These are phyloP conservation scores for Globisporangium okanoganense DNA, from an alignment of 352 stramenopile genomes.

Conservation along the genomic window DNA sequence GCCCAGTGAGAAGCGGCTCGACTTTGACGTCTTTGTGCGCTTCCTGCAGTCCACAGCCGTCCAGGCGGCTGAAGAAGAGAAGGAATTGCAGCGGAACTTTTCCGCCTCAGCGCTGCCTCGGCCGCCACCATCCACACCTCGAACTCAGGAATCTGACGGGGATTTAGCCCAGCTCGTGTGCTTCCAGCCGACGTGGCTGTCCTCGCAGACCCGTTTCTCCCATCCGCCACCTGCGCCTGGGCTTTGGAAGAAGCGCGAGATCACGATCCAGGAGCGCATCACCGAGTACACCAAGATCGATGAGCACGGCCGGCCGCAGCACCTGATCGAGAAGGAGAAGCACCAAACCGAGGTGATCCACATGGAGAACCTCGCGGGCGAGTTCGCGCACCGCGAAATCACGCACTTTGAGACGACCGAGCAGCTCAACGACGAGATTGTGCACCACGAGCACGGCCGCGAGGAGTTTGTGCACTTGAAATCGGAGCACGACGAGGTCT, in stretches of 20 bases:
- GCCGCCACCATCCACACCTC: slow-evolving; percentile 17
- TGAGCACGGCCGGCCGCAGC: slow-evolving; percentile 63
- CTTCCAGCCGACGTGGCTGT: slow-evolving; percentile 43
- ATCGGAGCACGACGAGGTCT: slow-evolving; percentile 79
- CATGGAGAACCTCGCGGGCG: slow-evolving; percentile 74
- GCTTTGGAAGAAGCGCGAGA: slow-evolving; percentile 86
- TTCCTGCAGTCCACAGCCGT: slow-evolving; percentile 63
- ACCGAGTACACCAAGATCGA: slow-evolving; percentile 89
- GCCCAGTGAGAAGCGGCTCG: slow-evolving; percentile 26
- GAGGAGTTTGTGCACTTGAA: slow-evolving; percentile 86
- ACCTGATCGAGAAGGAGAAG: slow-evolving; percentile 80
- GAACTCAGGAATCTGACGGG: slow-evolving; percentile 3
- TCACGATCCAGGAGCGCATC: slow-evolving; percentile 85
- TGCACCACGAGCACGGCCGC: slow-evolving; percentile 71
- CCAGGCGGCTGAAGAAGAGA: slow-evolving; percentile 44
- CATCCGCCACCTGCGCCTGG: slow-evolving; percentile 49
- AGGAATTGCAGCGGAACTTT: slow-evolving; percentile 16
- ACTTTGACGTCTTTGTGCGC: slow-evolving; percentile 57
- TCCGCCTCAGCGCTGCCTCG: slow-evolving; percentile 13
- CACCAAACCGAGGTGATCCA: slow-evolving; percentile 83
- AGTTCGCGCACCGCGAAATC: slow-evolving; percentile 83
- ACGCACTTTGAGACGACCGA: slow-evolving; percentile 85
- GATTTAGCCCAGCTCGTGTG: slow-evolving; percentile 27
- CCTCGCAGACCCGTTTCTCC: slow-evolving; percentile 30
- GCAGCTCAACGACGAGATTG: slow-evolving; percentile 78